Conservation (phyloP, 1,284 basidiomycete species). For the Heliocybe sulcata region DNA sequence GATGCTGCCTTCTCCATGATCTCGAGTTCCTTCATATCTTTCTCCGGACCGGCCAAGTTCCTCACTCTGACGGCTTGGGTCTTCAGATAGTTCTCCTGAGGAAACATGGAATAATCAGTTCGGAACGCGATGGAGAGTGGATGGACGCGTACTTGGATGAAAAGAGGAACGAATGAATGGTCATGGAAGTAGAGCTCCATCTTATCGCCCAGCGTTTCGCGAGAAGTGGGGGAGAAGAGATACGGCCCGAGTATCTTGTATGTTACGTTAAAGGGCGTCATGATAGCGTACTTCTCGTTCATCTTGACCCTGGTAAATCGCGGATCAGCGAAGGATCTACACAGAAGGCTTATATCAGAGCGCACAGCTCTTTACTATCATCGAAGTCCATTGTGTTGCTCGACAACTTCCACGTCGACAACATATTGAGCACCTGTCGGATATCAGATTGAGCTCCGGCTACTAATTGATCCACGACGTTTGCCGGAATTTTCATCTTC, state of each 20-base stretch:
- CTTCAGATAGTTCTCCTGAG: conserved; percentile 88
- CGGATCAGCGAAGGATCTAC: neutral
- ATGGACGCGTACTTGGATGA: conserved; percentile 68
- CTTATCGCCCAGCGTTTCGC: conserved; percentile 84
- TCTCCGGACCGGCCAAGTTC: conserved; percentile 56
- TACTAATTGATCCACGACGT: conserved; percentile 91
- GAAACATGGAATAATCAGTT: conserved; percentile 3
- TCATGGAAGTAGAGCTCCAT: conserved; percentile 98
- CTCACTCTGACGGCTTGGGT: conserved; percentile 62
- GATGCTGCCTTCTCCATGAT: conserved; percentile 86
- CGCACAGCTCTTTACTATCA: conserved; percentile 83
- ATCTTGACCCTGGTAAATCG: conserved; percentile 55
- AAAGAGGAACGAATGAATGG: conserved; percentile 87
- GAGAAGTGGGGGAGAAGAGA: conserved; percentile 76
- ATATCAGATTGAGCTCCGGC: conserved; percentile 90
- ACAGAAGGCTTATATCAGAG: conserved; percentile 9
- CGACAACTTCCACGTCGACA: conserved; percentile 91
- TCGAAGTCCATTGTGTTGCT: conserved; percentile 81
- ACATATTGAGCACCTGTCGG: conserved; percentile 95
- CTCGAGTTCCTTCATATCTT: conserved; percentile 65
- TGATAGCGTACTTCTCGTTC: conserved; percentile 90
- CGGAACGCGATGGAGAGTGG: neutral
- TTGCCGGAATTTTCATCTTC: conserved; percentile 85
- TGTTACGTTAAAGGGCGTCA: conserved; percentile 88
- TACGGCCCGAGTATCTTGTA: conserved; percentile 86